Evolutionary conservation across 345 rosid genomes (phyloP), one percentile per base, ranked within the genome.

Genomic region (Brassica rapa): DNA sequence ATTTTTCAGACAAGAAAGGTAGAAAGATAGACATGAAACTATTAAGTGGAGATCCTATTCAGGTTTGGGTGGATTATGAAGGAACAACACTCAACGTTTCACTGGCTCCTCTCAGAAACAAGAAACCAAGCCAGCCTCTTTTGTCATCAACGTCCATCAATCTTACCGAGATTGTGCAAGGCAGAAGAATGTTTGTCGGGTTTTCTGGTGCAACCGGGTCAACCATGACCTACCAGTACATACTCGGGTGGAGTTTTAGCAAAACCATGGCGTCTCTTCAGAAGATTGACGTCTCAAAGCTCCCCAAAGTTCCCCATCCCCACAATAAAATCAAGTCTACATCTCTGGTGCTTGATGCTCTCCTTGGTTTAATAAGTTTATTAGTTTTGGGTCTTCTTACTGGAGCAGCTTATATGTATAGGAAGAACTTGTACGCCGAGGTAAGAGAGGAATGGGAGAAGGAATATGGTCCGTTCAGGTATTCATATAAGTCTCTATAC

Each of bases 211-310:
- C 93, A 6, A 88, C 91, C 0, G 87, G 92, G 2, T 53, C 83
- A 6, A 25, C 68, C 21, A 14, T 37, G 71, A 73, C 82, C 23
- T 65, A 78, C 41, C 93, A 90, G 8, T 87, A 84, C 51, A 51
- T 89, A 49, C 85, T 87, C 10, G 91, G 92, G 21, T 91, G 97
- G 93, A 91, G 93, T 79, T 91, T 85, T 70, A 86, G 71, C 68
- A 79, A 63, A 74, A 87, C 65, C 62, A 87, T 88, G 43, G 73
- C 62, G 64, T 84, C 83, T 10, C 70, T 79, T 15, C 72, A 46
- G 29, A 62, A 63, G 4, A 84, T 92, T 19, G 68, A 78, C 49
- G 43, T 85, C n/a, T 53, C 60, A 51, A 51, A 15, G 8, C 57
- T 51, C n/a, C 92, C 95, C 0, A 66, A 49, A 23, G 77, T 87